phyloP scores from a whole-genome alignment of 2,329 filamentous ascomycete species.

The Sporothrix variecibatus region DNA sequence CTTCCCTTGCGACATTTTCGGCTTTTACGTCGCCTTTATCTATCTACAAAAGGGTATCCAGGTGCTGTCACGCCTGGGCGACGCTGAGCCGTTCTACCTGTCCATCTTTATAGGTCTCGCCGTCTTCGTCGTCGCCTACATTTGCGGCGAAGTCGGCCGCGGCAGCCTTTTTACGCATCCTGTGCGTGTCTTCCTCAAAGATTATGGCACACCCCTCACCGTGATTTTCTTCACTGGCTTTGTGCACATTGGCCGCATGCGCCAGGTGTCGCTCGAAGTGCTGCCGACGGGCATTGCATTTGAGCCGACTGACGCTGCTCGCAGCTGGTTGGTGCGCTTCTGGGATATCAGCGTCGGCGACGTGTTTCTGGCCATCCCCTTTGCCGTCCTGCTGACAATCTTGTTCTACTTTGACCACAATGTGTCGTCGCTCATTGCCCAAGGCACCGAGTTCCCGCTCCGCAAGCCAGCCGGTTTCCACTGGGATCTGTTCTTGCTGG shows the following conservation, averaged over 20 bases:
- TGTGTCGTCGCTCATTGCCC: slow-evolving; percentile 78
- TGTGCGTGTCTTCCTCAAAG: slow-evolving; percentile 79
- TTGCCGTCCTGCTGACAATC: slow-evolving; percentile 78
- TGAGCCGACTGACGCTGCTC: slow-evolving; percentile 68
- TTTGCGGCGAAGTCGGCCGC: slow-evolving; percentile 69
- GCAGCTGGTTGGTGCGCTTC: slow-evolving; percentile 77
- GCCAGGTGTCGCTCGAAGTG: slow-evolving; percentile 65
- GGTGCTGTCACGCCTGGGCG: slow-evolving; percentile 74
- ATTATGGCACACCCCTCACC: slow-evolving; percentile 83
- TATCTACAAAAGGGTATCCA: slow-evolving; percentile 91
- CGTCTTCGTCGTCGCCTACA: slow-evolving; percentile 75
- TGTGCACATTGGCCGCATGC: slow-evolving; percentile 82
- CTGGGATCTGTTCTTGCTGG: slow-evolving; percentile 81
- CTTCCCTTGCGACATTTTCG: slow-evolving; percentile 92
- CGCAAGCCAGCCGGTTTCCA: slow-evolving; percentile 81
- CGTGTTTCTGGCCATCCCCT: slow-evolving; percentile 83
- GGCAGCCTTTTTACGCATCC: slow-evolving; percentile 73
- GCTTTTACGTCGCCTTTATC: slow-evolving; percentile 90
- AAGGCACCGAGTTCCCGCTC: slow-evolving; percentile 80
- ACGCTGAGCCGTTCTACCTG: slow-evolving; percentile 70
- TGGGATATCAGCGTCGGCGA: slow-evolving; percentile 74
- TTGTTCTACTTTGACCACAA: slow-evolving; percentile 92
- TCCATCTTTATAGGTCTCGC: slow-evolving; percentile 75
- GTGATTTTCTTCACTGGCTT: slow-evolving; percentile 89
- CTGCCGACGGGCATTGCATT: slow-evolving; percentile 78